Conservation (phyloP, 805 yeast genomes). For the Jamesozyma jinghongensis region DNA sequence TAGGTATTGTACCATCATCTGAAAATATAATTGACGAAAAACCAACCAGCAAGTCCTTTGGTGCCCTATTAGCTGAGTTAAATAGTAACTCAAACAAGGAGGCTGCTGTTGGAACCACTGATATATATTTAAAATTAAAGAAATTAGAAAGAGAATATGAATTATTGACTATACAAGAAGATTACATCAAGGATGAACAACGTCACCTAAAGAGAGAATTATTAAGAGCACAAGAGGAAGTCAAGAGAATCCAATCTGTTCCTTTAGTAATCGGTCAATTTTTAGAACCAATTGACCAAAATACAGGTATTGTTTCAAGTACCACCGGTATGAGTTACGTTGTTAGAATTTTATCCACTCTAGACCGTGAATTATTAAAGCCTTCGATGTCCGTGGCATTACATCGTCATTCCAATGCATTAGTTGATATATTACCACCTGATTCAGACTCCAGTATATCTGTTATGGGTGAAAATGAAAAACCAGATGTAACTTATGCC, state of each 20-base stretch:
- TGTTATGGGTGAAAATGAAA: constrained; percentile 88
- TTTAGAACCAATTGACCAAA: constrained; percentile 92
- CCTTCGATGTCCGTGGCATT: constrained; percentile 94
- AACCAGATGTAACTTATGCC: constrained; percentile 86
- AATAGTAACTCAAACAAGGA: constrained; percentile 16
- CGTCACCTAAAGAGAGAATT: constrained; percentile 92
- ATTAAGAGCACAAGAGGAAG: constrained; percentile 96
- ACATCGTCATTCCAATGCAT: constrained; percentile 96
- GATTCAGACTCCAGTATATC: constrained; percentile 97
- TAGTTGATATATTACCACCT: constrained; percentile 95
- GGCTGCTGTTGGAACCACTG: constrained; percentile 34
- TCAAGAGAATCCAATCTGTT: constrained; percentile 92
- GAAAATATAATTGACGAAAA: constrained; percentile 30
- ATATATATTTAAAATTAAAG: constrained; percentile 77
- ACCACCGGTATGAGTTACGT: constrained; percentile 98
- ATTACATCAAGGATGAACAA: constrained; percentile 95
- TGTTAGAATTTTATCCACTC: constrained; percentile 86
- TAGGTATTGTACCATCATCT: constrained; percentile 39
- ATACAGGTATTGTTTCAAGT: constrained; percentile 92
- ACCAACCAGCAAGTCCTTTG: constrained; percentile 25
- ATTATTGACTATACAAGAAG: constrained; percentile 79
- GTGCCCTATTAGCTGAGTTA: constrained; percentile 24
- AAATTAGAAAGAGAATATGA: constrained; percentile 86
- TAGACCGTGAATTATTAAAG: constrained; percentile 88
- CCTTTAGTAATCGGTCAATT: constrained; percentile 98